Evolutionary conservation across 192 early-diverging fungal genomes (phyloP).

Genomic region (Chytriomyces sp.): DNA sequence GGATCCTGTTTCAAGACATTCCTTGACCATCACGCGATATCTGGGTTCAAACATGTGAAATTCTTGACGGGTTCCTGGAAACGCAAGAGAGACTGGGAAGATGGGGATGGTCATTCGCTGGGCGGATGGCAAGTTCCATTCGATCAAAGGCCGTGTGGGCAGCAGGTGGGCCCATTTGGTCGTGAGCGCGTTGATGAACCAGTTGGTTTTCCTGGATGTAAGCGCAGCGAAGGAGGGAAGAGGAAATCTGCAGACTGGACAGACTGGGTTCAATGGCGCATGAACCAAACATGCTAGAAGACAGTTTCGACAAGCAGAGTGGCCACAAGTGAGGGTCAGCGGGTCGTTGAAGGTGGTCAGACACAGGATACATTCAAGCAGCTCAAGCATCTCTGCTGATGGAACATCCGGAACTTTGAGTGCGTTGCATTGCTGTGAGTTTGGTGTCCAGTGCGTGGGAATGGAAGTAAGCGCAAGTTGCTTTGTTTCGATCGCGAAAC

Average conservation of each 20-base stretch:
- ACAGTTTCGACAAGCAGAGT: slow-evolving; percentile 22
- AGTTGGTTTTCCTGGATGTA: background rate
- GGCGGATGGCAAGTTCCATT: background rate
- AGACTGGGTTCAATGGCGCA: background rate
- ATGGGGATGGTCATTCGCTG: slow-evolving; percentile 7
- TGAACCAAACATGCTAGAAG: background rate
- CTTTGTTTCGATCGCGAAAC: too few species aligned
- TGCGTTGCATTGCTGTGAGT: too few species aligned
- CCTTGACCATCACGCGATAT: slow-evolving; percentile 30
- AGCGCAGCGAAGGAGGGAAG: background rate
- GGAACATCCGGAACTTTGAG: too few species aligned
- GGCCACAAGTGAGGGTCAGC: slow-evolving; percentile 22
- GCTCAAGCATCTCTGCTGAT: too few species aligned
- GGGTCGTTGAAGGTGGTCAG: background rate
- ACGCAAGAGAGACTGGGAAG: slow-evolving; percentile 14
- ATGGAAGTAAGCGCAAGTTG: too few species aligned
- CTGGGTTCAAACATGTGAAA: slow-evolving; percentile 31
- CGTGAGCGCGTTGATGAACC: background rate
- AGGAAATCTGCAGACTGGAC: slow-evolving; percentile 5
- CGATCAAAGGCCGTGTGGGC: background rate
- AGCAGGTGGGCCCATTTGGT: background rate
- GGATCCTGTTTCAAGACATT: slow-evolving; percentile 16
- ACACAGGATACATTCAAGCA: slow-evolving; percentile 10
- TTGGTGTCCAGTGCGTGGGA: too few species aligned
- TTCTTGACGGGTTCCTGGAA: slow-evolving; percentile 16